Percentiles rank a stretch among this genome's conserved stretches.
Evolutionary conservation across 768 basidiomycete species (phyloP).

Genomic region (Collybia nuda): DNA sequence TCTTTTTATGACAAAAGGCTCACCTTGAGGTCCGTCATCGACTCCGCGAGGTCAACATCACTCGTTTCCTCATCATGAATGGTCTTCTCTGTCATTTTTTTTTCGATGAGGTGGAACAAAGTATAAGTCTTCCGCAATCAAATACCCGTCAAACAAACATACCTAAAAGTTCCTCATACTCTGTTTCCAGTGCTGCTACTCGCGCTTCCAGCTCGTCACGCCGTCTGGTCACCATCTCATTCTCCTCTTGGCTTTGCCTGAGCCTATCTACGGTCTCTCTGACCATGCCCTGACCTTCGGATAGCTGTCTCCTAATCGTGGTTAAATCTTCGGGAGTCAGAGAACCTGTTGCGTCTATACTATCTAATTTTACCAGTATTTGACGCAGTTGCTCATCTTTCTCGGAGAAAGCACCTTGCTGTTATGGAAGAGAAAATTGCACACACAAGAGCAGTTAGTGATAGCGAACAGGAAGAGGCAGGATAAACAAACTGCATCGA

Average conservation of each 20-base stretch:
- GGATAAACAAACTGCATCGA: conserved; percentile 74
- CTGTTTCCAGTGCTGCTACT: conserved; percentile 78
- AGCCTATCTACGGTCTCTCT: conserved; percentile 90
- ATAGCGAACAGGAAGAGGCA: conserved; percentile 1
- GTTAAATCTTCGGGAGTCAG: conserved; percentile 78
- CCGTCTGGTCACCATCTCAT: conserved; percentile 77
- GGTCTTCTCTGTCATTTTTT: conserved; percentile 71
- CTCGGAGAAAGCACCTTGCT: conserved; percentile 95
- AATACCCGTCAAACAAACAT: conserved; percentile 8
- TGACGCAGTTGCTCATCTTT: conserved; percentile 92
- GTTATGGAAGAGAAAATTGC: conserved; percentile 7
- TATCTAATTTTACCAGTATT: conserved; percentile 81
- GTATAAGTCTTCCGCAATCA: conserved; percentile 12
- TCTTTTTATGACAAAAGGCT: conserved; percentile 8
- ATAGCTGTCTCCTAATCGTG: conserved; percentile 81
- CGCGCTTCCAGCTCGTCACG: conserved; percentile 87
- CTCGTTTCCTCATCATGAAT: conserved; percentile 87
- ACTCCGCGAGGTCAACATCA: conserved; percentile 79
- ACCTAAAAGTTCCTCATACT: conserved; percentile 98
- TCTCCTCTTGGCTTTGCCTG: conserved; percentile 89
- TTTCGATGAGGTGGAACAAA: conserved; percentile 5
- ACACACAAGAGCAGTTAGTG: conserved; percentile 1
- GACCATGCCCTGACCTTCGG: conserved; percentile 83
- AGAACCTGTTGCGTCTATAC: conserved; percentile 65
- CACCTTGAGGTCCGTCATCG: conserved; percentile 90